These are phyloP conservation scores for Grifola frondosa DNA, from an alignment of 1,284 basidiomycete genomes.

Conservation along the genomic window DNA sequence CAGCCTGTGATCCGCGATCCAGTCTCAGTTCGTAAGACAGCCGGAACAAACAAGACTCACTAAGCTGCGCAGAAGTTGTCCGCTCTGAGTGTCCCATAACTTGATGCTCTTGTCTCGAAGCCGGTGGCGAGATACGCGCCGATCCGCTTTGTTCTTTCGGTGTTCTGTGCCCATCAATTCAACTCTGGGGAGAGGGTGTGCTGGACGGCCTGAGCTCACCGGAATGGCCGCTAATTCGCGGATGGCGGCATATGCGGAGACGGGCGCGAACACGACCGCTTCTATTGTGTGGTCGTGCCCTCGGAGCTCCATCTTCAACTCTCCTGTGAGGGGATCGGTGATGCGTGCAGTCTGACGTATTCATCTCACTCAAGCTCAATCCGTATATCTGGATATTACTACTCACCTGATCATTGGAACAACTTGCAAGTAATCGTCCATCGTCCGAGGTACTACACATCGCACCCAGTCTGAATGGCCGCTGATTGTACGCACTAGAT, in stretches of 20 bases:
- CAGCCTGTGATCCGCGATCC: slow-evolving; percentile 36
- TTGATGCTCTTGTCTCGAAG: slow-evolving; percentile 71
- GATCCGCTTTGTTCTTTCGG: slow-evolving; percentile 33
- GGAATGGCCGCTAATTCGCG: slow-evolving; percentile 35
- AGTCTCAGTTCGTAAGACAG: neutral
- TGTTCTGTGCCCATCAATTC: slow-evolving; percentile 9
- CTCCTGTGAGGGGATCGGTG: slow-evolving; percentile 61
- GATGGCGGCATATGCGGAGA: slow-evolving; percentile 53
- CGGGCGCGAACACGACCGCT: slow-evolving; percentile 59
- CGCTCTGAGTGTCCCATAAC: slow-evolving; percentile 67
- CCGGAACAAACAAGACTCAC: slow-evolving; percentile 37
- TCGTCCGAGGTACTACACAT: slow-evolving; percentile 55
- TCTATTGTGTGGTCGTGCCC: slow-evolving; percentile 82
- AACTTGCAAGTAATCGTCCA: slow-evolving; percentile 59
- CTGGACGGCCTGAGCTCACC: slow-evolving; percentile 11
- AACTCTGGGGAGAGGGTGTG: neutral
- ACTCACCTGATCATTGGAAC: slow-evolving; percentile 70
- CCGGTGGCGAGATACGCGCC: slow-evolving; percentile 61
- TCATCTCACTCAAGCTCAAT: neutral
- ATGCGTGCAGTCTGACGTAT: slow-evolving; percentile 57
- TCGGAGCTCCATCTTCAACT: slow-evolving; percentile 66
- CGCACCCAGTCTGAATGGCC: slow-evolving; percentile 76
- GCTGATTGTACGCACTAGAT: slow-evolving; percentile 58
- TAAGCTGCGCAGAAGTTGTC: slow-evolving; percentile 67
- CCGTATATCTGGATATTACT: neutral